phyloP scores from a whole-genome alignment of 768 basidiomycete species.

The Boletus rex-veris region DNA sequence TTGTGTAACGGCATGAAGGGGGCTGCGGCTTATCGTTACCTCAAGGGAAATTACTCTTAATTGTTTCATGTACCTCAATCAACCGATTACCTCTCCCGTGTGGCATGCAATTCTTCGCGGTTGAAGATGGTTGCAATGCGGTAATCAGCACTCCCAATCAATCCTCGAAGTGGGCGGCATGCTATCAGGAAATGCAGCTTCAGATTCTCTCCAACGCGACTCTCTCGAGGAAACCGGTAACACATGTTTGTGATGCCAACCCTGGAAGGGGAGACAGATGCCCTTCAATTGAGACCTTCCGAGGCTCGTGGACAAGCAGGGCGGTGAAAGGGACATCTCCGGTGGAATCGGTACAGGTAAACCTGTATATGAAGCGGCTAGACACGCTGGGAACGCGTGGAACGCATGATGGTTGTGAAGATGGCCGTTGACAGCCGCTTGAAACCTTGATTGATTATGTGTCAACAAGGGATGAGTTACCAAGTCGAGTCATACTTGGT shows the following conservation, averaged over 20 bases:
- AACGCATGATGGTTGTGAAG: not conserved
- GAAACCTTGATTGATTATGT: not conserved
- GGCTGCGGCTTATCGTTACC: conserved; percentile 1
- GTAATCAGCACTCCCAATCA: not conserved
- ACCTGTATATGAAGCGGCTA: not conserved
- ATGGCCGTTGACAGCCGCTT: not conserved
- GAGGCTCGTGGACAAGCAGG: too few species aligned
- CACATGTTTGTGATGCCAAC: not conserved
- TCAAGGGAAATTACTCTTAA: conserved; percentile 4
- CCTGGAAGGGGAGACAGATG: not conserved
- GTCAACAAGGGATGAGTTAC: not conserved
- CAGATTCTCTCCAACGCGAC: not conserved
- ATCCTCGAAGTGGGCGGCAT: not conserved
- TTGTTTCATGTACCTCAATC: conserved; percentile 6
- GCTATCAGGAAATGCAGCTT: not conserved
- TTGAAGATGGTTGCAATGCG: not conserved
- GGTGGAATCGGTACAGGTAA: not conserved
- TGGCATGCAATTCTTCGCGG: not conserved
- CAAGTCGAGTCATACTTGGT: not conserved
- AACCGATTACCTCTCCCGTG: not conserved
- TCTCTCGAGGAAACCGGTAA: not conserved
- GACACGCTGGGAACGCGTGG: not conserved
- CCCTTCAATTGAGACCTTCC: not conserved
- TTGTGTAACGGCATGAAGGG: conserved; percentile 2
- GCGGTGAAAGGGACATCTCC: not conserved